A percentile compares a stretch with the other conserved stretches of the same genome.
These are phyloP conservation scores for Berberis thunbergii DNA, from an alignment of 164 flowering plant genomes.

Conservation along the genomic window DNA sequence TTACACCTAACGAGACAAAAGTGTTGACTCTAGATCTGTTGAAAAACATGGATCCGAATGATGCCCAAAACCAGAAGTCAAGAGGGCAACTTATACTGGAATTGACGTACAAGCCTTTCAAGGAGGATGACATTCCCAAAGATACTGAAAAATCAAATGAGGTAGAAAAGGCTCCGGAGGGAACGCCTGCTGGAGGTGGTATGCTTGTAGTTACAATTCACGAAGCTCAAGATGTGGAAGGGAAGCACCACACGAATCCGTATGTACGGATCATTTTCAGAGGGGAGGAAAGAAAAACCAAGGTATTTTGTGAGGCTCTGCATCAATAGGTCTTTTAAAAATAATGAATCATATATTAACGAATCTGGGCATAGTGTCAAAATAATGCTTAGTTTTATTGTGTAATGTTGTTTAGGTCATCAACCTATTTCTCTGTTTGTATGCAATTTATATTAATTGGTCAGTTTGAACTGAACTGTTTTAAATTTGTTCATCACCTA, in stretches of 20 bases:
- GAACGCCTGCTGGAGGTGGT: conserved; percentile 82
- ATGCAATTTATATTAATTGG: too few species aligned
- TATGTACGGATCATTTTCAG: conserved; percentile 52
- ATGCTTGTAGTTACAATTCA: conserved; percentile 60
- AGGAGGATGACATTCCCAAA: conserved; percentile 41
- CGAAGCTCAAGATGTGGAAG: conserved; percentile 77
- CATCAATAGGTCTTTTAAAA: not conserved
- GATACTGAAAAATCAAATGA: conserved; percentile 33
- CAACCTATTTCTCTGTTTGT: not conserved
- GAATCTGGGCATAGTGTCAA: too few species aligned
- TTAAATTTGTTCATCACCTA: too few species aligned
- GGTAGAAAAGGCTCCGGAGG: conserved; percentile 67
- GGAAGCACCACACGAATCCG: conserved; percentile 89
- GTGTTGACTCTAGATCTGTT: conserved; percentile 50
- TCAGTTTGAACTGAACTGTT: too few species aligned
- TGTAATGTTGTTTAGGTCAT: too few species aligned
- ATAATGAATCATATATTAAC: too few species aligned
- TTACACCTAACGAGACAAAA: conserved; percentile 56
- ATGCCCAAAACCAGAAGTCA: conserved; percentile 58
- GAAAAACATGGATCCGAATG: conserved; percentile 67
- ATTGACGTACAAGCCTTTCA: conserved; percentile 59
- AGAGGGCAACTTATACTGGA: conserved; percentile 72
- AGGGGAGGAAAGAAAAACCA: conserved; percentile 76
- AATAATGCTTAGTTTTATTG: too few species aligned
- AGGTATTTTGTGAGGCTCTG: conserved; percentile 29